Base-by-base conservation (phyloP, 2,329 filamentous ascomycete species). In the Microdochium nivale region DNA sequence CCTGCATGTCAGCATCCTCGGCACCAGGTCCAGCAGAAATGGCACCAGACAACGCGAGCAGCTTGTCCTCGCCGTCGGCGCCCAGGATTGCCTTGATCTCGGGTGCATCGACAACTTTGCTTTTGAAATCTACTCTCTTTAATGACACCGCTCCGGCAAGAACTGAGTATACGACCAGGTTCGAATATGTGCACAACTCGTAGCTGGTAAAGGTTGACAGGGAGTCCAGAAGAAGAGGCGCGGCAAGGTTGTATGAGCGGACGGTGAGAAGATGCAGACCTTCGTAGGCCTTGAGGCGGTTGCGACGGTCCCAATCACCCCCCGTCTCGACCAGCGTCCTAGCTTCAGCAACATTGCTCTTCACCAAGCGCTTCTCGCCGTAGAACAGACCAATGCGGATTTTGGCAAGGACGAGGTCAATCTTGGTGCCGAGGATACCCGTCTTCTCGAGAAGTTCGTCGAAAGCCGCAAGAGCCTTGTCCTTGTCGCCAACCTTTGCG, bases 171-270 rank as follows among this genome's bases (percentile, higher is more conserved):
- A 96, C 85, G 49, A 99, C 94, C 24, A 99, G 82, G 55, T 83
- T 87, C 53, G 90, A 96, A 76, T 99, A 99, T 59, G 87, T 92
- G 83, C 94, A 99, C 49, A 99, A 83, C 71, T 99, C 94, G 74
- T 96, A 96, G 69, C 90, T 96, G 56, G 94, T 99, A 70, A 99
- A 99, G 23, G 94, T 99, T 25, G 92, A 96, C 59, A 99, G 79
- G 65, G 90, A 96, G 77, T 99, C 94, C 64, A 99, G 89, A 49
- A 99, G 86, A 11, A 96, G 81, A 40, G 94, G 92, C 2, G 94
- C 94, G 40, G 90, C 91, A 53, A 89, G 77, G 68, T 85, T 88
- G 77, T 97, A 90, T 55, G 90, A 91, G 60, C 94, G 90, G 58
- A 94, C 83, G 24, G 92, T 97, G 59, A 99, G 84, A 53, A 96